Evolutionary conservation across 1,284 basidiomycete genomes (phyloP).

Genomic region (Leccinum cinnamomeum): DNA sequence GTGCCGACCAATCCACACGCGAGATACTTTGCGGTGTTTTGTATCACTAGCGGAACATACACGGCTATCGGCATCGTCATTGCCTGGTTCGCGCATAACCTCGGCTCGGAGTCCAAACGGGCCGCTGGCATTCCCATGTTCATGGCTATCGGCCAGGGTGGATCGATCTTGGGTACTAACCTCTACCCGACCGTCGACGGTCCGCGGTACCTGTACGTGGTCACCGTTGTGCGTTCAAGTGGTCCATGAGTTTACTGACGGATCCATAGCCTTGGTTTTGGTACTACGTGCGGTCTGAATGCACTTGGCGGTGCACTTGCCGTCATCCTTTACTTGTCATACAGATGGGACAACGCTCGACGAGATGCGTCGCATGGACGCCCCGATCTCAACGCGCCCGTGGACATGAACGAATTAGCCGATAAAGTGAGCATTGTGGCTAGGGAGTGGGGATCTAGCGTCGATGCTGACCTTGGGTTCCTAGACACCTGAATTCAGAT

Average conservation of each 20-base stretch:
- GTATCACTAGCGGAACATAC: conserved; percentile 71
- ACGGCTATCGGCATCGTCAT: conserved; percentile 68
- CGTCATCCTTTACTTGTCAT: conserved; percentile 53
- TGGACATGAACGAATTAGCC: conserved; percentile 65
- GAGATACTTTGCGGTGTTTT: conserved; percentile 74
- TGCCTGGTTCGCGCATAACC: conserved; percentile 78
- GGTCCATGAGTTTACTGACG: not conserved
- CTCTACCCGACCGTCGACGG: conserved; percentile 63
- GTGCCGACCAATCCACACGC: conserved; percentile 48
- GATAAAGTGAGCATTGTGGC: conserved; percentile 47
- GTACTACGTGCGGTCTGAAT: conserved; percentile 56
- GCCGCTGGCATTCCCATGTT: conserved; percentile 76
- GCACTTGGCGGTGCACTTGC: conserved; percentile 50
- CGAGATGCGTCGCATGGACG: conserved; percentile 57
- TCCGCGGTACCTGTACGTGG: conserved; percentile 59
- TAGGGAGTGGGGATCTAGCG: conserved; percentile 15
- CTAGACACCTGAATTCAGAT: conserved; percentile 26
- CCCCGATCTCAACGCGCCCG: conserved; percentile 45
- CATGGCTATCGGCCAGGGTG: conserved; percentile 77
- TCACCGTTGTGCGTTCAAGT: not conserved
- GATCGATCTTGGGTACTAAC: conserved; percentile 70
- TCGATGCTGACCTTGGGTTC: not conserved
- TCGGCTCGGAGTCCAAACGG: conserved; percentile 76
- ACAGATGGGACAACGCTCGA: conserved; percentile 57
- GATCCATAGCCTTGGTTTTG: conserved; percentile 60